A percentile compares a stretch with the other conserved stretches of the same genome.
These are phyloP conservation scores for Trichoderma koningiopsis DNA, from an alignment of 2,329 filamentous ascomycete species.

Conservation along the genomic window DNA sequence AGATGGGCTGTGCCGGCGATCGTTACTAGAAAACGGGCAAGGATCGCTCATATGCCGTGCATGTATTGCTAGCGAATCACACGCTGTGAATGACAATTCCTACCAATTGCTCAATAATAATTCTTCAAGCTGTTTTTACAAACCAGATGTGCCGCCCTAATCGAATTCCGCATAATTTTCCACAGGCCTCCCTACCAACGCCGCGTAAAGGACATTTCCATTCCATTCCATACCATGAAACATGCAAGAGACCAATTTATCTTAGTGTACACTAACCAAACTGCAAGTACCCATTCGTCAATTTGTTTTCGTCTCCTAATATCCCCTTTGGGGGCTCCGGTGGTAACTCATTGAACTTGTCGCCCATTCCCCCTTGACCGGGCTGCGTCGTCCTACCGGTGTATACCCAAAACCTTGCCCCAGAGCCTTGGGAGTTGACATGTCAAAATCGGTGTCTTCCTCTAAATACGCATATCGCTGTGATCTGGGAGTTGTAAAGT, in stretches of 20 bases:
- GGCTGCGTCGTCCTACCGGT: slow-evolving; percentile 50
- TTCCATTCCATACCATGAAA: not conserved
- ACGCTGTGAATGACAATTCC: not conserved
- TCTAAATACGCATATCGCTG: slow-evolving; percentile 46
- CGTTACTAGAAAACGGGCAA: too few species aligned
- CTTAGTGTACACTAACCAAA: slow-evolving; percentile 6
- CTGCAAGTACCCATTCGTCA: not conserved
- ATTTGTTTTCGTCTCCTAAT: not conserved
- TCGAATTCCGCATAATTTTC: not conserved
- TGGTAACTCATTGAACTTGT: slow-evolving; percentile 51
- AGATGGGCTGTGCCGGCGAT: too few species aligned
- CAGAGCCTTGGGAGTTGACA: slow-evolving; percentile 48
- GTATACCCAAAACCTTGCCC: slow-evolving; percentile 49
- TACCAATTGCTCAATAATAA: not conserved
- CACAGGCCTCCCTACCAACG: slow-evolving; percentile 1
- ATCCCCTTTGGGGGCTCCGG: slow-evolving; percentile 45
- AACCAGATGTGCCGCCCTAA: slow-evolving; percentile 8
- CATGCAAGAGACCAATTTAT: not conserved
- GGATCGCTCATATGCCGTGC: not conserved
- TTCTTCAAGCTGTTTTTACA: not conserved
- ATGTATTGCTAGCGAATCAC: not conserved
- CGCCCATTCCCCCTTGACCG: slow-evolving; percentile 52
- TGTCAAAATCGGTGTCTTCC: slow-evolving; percentile 56
- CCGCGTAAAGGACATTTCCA: not conserved
- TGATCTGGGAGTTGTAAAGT: slow-evolving; percentile 44